Percentiles rank a stretch among this genome's conserved stretches.
Conservation (phyloP, 1,139 yeast species). For the Saccharomyces pastorianus region DNA sequence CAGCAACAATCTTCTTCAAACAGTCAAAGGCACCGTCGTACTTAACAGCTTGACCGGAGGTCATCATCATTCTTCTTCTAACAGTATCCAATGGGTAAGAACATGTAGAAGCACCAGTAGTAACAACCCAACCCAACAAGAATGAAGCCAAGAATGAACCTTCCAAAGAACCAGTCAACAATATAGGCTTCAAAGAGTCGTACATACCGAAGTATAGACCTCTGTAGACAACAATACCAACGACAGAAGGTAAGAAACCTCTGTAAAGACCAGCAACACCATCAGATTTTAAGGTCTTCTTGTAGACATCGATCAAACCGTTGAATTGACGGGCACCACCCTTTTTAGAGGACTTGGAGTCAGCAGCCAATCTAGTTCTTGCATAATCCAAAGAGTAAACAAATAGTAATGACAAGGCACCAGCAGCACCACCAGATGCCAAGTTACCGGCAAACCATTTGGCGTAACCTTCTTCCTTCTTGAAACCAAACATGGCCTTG, state of each 20-base stretch:
- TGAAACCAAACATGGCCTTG: conserved; percentile 69
- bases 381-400: conserved; percentile 79
- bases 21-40: conserved; percentile 70
- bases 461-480: conserved; percentile 58
- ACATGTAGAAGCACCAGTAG: conserved; percentile 73
- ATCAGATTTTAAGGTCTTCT: conserved; percentile 65
- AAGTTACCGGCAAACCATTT: conserved; percentile 70
- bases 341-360: conserved; percentile 61
- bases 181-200: conserved; percentile 70
- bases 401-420: conserved; percentile 66
- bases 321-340: conserved; percentile 67
- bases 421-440: conserved; percentile 79
- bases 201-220: conserved; percentile 77
- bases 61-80: conserved; percentile 87
- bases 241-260: conserved; percentile 77
- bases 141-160: conserved; percentile 67
- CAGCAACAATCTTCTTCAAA: conserved; percentile 59
- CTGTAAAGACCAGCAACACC: conserved; percentile 79
- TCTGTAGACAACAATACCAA: conserved; percentile 75
- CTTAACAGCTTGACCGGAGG: conserved; percentile 73
- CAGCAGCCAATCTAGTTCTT: conserved; percentile 78
- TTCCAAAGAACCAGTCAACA: conserved; percentile 62
- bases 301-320: conserved; percentile 71
- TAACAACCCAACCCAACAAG: conserved; percentile 72
- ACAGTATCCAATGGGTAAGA: conserved; percentile 77